phyloP scores from a whole-genome alignment of 2,329 filamentous ascomycete species.

The Periconia digitata region DNA sequence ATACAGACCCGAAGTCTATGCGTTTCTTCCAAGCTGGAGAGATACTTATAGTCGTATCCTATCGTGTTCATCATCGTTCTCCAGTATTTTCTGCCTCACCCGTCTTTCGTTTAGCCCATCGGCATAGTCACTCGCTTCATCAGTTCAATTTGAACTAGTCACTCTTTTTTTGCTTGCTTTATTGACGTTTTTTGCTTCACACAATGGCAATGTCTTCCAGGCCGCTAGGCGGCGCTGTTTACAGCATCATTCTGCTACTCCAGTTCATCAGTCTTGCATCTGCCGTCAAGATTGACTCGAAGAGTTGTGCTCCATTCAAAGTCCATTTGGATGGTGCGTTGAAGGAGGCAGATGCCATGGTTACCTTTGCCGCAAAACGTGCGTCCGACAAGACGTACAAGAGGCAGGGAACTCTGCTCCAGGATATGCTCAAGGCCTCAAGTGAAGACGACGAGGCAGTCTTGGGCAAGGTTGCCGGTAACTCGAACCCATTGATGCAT shows the following conservation, averaged over 20 bases:
- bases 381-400: background rate
- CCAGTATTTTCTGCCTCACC: background rate
- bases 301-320: constrained; percentile 1
- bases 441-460: background rate
- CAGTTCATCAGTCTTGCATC: background rate
- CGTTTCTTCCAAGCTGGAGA: background rate
- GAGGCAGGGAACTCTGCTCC: constrained; percentile 2
- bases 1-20: background rate
- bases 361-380: background rate
- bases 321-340: background rate
- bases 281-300: background rate
- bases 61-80: background rate
- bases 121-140: background rate
- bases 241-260: constrained; percentile 1
- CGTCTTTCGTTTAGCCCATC: background rate
- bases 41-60: background rate
- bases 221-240: constrained; percentile 1
- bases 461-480: background rate
- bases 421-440: constrained; percentile 2
- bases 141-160: background rate
- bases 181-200: background rate
- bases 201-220: constrained; percentile 2
- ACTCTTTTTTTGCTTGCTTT: background rate
- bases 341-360: constrained; percentile 1
- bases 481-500: background rate